phyloP scores from a whole-genome alignment of 2,329 filamentous ascomycete species.

The Myriosclerotinia scirpicola region DNA sequence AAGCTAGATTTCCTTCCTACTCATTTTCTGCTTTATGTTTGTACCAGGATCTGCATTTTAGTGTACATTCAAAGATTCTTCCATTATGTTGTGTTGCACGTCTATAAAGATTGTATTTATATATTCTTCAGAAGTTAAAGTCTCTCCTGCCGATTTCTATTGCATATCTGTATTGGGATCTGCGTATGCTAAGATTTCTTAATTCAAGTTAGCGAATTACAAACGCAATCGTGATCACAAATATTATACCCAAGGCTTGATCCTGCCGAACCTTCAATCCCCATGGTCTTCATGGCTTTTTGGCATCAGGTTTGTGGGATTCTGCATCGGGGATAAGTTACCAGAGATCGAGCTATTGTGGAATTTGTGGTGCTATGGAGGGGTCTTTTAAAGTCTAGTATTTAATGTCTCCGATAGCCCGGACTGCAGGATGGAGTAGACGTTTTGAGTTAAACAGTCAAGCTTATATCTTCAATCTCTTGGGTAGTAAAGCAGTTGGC shows the following conservation, averaged over 20 bases:
- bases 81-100: too few relatives aligned
- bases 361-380: too few relatives aligned
- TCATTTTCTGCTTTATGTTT: neutral
- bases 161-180: neutral
- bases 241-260: neutral
- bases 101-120: too few relatives aligned
- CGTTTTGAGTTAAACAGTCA: too few relatives aligned
- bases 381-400: neutral
- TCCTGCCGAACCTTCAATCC: neutral
- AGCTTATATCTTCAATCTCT: too few relatives aligned
- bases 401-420: too few relatives aligned
- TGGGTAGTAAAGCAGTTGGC: too few relatives aligned
- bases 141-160: neutral
- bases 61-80: too few relatives aligned
- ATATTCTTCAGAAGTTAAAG: neutral
- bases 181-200: neutral
- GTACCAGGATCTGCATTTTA: neutral
- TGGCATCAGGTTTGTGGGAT: neutral
- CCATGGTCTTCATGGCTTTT: neutral
- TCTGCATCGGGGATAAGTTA: neutral
- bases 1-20: neutral
- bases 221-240: neutral
- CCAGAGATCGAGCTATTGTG: neutral
- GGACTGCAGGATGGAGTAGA: too few relatives aligned
- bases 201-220: neutral